Conservation (phyloP, 2,329 filamentous ascomycete genomes). For the Aspergillus udagawae region DNA sequence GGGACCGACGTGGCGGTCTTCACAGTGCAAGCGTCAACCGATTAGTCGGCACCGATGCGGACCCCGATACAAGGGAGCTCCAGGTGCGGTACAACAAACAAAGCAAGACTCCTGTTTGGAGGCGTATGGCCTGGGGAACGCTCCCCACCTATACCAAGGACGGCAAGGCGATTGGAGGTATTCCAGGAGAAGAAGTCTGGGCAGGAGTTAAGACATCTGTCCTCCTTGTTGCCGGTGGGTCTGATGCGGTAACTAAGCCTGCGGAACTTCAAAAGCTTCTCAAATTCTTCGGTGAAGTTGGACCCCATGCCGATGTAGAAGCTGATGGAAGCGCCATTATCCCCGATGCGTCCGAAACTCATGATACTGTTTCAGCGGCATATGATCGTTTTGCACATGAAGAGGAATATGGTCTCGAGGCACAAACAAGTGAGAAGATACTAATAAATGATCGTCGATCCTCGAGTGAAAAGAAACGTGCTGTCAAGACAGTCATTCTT, state of each 20-base stretch:
- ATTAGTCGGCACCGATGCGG: constrained; percentile 53
- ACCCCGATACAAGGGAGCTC: constrained; percentile 38
- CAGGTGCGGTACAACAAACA: constrained; percentile 64
- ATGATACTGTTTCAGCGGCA: constrained; percentile 17
- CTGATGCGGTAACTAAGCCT: constrained; percentile 72
- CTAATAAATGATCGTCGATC: constrained; percentile 1
- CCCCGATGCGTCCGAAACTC: constrained; percentile 29
- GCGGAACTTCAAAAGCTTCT: constrained; percentile 67
- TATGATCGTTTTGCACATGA: constrained; percentile 22
- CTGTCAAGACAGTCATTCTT: constrained; percentile 66
- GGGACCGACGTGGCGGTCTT: constrained; percentile 74
- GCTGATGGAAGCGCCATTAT: constrained; percentile 21
- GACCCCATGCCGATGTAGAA: constrained; percentile 21
- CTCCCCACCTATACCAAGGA: constrained; percentile 54
- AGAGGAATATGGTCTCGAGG: constrained; percentile 23
- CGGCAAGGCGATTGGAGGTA: constrained; percentile 55
- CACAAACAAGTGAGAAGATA: constrained; percentile 18
- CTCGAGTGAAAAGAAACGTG: constrained; percentile 39
- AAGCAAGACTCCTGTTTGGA: constrained; percentile 76
- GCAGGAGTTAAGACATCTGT: constrained; percentile 67
- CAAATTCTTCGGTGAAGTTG: constrained; percentile 31
- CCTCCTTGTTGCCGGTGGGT: constrained; percentile 72
- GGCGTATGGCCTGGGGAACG: constrained; percentile 71
- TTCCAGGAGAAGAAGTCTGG: constrained; percentile 71
- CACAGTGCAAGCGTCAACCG: constrained; percentile 74